Conservation (phyloP, 805 yeast species). For the Yarrowia divulgata region DNA sequence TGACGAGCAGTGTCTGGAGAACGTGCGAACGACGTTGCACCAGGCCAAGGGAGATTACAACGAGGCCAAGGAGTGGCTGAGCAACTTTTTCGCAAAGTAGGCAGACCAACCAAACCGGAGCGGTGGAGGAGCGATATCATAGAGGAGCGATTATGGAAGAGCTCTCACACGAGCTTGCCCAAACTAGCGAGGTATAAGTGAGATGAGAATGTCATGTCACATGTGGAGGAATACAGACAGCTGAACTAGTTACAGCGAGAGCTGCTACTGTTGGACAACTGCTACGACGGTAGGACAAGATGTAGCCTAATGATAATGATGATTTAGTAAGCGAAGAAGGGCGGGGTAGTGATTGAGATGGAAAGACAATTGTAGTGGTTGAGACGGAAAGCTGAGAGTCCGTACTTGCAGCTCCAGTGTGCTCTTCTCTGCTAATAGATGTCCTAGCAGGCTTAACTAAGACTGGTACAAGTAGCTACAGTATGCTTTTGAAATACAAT, state of each 20-base stretch:
- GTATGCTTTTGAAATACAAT: too few relatives aligned
- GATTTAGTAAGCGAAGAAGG: not conserved
- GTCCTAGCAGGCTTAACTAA: too few relatives aligned
- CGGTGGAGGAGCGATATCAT: too few relatives aligned
- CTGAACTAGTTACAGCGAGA: not conserved
- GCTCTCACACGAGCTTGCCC: too few relatives aligned
- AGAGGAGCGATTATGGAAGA: too few relatives aligned
- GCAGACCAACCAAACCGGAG: too few relatives aligned
- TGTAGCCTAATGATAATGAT: slow-evolving; percentile 25
- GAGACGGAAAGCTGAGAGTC: too few relatives aligned
- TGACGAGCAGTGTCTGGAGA: slow-evolving; percentile 49
- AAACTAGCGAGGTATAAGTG: not conserved
- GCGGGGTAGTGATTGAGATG: not conserved
- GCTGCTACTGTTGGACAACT: slow-evolving; percentile 5
- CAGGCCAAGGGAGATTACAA: slow-evolving; percentile 50
- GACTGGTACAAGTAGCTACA: too few relatives aligned
- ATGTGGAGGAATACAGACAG: not conserved
- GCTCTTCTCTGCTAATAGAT: too few relatives aligned
- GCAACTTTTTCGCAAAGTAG: slow-evolving; percentile 45
- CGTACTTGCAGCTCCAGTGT: too few relatives aligned
- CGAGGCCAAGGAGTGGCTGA: slow-evolving; percentile 48
- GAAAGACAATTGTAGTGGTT: too few relatives aligned
- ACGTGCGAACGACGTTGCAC: slow-evolving; percentile 46
- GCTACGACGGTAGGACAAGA: not conserved
- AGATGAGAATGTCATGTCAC: not conserved